Evolutionary conservation across 345 rosid genomes (phyloP).

Genomic region (Camelina sativa): DNA sequence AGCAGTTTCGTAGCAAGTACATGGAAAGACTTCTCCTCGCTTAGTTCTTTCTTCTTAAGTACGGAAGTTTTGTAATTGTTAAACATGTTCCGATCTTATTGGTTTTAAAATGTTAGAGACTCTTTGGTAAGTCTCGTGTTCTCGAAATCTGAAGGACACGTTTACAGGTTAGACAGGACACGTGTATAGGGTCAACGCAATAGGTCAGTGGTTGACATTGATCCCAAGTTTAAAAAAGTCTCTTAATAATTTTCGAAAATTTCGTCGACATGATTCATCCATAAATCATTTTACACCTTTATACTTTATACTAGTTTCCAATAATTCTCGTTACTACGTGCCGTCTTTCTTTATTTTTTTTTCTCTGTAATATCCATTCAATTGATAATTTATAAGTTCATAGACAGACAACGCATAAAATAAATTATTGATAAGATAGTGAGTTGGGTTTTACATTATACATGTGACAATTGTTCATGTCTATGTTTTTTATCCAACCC

Average conservation of each 20-base stretch:
- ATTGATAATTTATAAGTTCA: neutral
- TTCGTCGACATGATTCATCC: conserved; percentile 18
- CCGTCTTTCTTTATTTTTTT: neutral
- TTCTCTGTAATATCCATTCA: neutral
- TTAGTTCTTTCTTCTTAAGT: conserved; percentile 4
- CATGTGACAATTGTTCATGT: neutral
- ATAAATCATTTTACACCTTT: neutral
- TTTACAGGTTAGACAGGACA: conserved; percentile 24
- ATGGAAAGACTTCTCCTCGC: conserved; percentile 20
- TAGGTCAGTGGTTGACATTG: conserved; percentile 30
- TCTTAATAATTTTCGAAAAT: neutral
- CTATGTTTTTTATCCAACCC: conserved; percentile 12
- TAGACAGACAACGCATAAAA: neutral
- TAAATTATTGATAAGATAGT: neutral
- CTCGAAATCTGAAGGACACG: conserved; percentile 29
- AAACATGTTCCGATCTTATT: conserved; percentile 31
- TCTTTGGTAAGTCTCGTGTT: neutral
- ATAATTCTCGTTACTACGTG: conserved; percentile 26
- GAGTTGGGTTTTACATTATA: conserved; percentile 17
- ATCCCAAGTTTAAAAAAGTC: conserved; percentile 6
- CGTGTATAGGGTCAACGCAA: conserved; percentile 16
- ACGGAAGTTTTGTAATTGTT: neutral
- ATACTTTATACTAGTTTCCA: conserved; percentile 13
- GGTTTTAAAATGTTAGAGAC: conserved; percentile 13
- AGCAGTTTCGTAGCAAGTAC: conserved; percentile 7